A percentile compares a stretch with the other conserved stretches of the same genome.
These are phyloP conservation scores for Dactylellina parvicollis DNA, from an alignment of 2,329 filamentous ascomycete species.

Conservation along the genomic window DNA sequence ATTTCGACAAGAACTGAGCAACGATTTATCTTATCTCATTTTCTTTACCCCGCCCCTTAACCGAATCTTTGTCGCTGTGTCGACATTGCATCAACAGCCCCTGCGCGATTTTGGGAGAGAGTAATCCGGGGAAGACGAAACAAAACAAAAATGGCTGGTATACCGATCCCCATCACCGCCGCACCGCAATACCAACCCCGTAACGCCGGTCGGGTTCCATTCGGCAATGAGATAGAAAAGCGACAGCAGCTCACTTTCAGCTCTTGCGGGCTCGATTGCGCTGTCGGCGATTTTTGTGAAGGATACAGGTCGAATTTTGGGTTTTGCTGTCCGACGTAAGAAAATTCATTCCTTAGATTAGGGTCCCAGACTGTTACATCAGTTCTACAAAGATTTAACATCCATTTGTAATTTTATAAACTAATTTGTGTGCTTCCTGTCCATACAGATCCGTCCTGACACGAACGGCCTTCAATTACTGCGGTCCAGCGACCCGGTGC, in stretches of 20 bases:
- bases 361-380: too few species aligned
- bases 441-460: conserved; percentile 44
- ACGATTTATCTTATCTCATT: neutral
- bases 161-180: conserved; percentile 32
- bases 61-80: too few species aligned
- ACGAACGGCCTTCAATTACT: conserved; percentile 44
- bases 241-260: conserved; percentile 45
- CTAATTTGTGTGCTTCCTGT: too few species aligned
- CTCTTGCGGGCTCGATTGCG: conserved; percentile 37
- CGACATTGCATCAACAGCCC: too few species aligned
- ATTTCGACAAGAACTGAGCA: neutral
- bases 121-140: neutral
- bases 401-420: too few species aligned
- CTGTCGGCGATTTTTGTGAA: conserved; percentile 36
- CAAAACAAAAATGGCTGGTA: conserved; percentile 7
- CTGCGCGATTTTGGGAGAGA: neutral
- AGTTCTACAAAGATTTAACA: too few species aligned
- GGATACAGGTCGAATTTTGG: conserved; percentile 44
- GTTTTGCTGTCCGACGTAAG: conserved; percentile 50
- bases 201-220: conserved; percentile 27
- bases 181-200: conserved; percentile 19
- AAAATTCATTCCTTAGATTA: neutral
- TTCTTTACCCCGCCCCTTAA: neutral
- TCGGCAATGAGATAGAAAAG: conserved; percentile 31
- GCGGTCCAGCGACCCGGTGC: conserved; percentile 37